Evolutionary conservation across 306 rosid genomes (phyloP).

Genomic region (Argentina anserina): DNA sequence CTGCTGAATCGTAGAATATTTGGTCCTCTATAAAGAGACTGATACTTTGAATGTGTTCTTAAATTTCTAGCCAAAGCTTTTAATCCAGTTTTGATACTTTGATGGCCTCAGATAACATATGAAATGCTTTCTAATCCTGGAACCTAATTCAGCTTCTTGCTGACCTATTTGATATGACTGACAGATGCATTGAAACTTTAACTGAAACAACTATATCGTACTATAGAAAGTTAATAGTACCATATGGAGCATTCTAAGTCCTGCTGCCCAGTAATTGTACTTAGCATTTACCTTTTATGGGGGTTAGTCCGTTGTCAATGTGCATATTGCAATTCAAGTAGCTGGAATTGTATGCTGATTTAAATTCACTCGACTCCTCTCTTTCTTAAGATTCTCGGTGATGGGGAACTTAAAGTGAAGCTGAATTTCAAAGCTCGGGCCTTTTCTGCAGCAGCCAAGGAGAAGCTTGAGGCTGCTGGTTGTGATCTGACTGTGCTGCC

Average conservation of each 20-base stretch:
- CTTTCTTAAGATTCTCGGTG: constrained; percentile 68
- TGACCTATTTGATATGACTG: background rate
- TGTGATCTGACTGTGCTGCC: constrained; percentile 79
- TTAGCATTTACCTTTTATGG: background rate
- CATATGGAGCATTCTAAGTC: background rate
- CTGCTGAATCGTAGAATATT: background rate
- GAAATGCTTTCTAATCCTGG: background rate
- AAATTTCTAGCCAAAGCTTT: background rate
- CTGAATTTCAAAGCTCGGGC: constrained; percentile 78
- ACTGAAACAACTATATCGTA: background rate
- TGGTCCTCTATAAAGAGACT: background rate
- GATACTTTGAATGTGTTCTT: background rate
- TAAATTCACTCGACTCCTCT: constrained; percentile 3
- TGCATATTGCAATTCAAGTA: background rate
- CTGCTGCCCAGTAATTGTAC: background rate
- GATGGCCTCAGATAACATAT: background rate
- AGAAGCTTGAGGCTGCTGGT: constrained; percentile 81
- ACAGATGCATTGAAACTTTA: background rate
- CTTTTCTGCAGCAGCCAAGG: constrained; percentile 77
- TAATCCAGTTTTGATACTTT: background rate
- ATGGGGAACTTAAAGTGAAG: constrained; percentile 77
- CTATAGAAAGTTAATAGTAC: background rate
- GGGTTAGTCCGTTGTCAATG: background rate
- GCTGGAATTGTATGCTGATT: background rate
- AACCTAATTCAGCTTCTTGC: background rate